phyloP scores from a whole-genome alignment of 331 rosid genomes.

The Stylosanthes scabra region DNA sequence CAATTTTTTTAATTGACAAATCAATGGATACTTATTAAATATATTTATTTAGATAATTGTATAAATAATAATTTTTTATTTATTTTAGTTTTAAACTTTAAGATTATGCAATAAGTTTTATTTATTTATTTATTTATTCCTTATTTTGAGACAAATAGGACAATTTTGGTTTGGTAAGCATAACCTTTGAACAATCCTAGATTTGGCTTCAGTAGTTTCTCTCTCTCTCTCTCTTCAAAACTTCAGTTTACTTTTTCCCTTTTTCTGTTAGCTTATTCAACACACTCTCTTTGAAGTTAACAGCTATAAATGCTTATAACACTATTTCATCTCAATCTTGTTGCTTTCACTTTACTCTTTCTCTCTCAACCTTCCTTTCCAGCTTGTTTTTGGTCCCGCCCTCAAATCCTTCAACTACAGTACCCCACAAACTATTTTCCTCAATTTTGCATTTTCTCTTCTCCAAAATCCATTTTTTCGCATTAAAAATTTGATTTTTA shows the following conservation, averaged over 20 bases:
- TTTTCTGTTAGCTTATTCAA: slow-evolving; percentile 46
- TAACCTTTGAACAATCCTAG: slow-evolving; percentile 37
- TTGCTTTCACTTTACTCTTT: slow-evolving; percentile 72
- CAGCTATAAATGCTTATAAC: slow-evolving; percentile 58
- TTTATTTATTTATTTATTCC: too few species aligned
- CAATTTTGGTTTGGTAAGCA: slow-evolving; percentile 59
- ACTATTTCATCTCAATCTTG: slow-evolving; percentile 39
- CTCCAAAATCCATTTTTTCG: slow-evolving; percentile 35
- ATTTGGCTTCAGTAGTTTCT: slow-evolving; percentile 50
- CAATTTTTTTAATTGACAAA: too few species aligned
- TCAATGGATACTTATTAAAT: too few species aligned
- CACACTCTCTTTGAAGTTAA: slow-evolving; percentile 40
- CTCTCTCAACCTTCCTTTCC: slow-evolving; percentile 78
- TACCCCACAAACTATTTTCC: slow-evolving; percentile 79
- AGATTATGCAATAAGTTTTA: too few species aligned
- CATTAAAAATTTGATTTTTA: slow-evolving; percentile 56
- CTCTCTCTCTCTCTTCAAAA: slow-evolving; percentile 25
- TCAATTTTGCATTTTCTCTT: slow-evolving; percentile 49
- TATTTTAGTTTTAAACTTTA: too few species aligned
- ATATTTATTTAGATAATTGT: too few species aligned
- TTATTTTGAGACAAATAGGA: slow-evolving; percentile 5
- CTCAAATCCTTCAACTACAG: slow-evolving; percentile 50
- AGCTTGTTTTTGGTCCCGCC: slow-evolving; percentile 68
- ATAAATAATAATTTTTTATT: too few species aligned
- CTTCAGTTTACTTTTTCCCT: slow-evolving; percentile 25